These are phyloP conservation scores for Lophiostoma macrostomum DNA, from an alignment of 495 filamentous ascomycete species.

Conservation along the genomic window DNA sequence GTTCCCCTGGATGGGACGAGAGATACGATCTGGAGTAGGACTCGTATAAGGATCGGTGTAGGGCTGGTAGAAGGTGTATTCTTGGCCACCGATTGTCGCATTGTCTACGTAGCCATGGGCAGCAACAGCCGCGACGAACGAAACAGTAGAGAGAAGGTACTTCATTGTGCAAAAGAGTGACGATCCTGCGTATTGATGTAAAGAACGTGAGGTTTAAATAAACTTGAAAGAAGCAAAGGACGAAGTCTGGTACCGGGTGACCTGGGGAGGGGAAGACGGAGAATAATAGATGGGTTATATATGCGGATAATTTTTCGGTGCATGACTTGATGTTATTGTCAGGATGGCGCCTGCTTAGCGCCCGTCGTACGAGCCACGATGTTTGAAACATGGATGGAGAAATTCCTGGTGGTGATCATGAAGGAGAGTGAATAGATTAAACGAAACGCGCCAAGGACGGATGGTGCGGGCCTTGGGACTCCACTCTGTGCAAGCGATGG, in stretches of 20 bases:
- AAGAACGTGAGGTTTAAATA: background rate
- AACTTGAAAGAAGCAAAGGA: background rate
- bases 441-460: constrained; percentile 16
- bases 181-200: background rate
- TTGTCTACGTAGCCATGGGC: constrained; percentile 40
- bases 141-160: constrained; percentile 9
- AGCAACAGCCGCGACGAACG: constrained; percentile 12
- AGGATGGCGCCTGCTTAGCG: background rate
- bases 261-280: background rate
- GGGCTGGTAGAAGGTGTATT: constrained; percentile 39
- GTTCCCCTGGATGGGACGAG: constrained; percentile 50
- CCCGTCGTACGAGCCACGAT: background rate
- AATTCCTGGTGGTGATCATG: constrained; percentile 12
- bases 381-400: constrained; percentile 6
- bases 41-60: constrained; percentile 51
- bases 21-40: constrained; percentile 44
- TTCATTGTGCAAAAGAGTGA: constrained; percentile 14
- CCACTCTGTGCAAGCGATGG: too few species aligned
- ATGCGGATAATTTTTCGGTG: background rate
- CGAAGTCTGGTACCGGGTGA: background rate
- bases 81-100: constrained; percentile 45
- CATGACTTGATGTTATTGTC: background rate
- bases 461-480: background rate
- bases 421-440: constrained; percentile 25
- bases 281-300: background rate